Conservation (phyloP, 2,329 filamentous ascomycete species). For the Furcasterigmium furcatum region DNA sequence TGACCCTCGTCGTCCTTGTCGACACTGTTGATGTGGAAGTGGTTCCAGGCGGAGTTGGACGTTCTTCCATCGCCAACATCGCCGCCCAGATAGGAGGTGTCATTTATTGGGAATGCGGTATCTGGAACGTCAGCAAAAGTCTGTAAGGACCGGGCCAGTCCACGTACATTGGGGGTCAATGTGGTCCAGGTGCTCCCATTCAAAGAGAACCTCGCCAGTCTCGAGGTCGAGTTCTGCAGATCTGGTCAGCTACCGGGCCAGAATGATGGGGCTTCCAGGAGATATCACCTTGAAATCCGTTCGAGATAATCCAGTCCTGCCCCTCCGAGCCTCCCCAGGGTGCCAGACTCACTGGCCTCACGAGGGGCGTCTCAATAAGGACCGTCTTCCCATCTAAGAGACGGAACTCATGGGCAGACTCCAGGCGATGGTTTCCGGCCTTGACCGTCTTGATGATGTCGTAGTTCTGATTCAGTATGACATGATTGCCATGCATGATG, state of each 20-base stretch:
- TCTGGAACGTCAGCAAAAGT: background rate
- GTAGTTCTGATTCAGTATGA: conserved; percentile 22
- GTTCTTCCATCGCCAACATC: conserved; percentile 14
- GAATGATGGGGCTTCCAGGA: conserved; percentile 22
- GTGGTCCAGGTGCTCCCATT: conserved; percentile 31
- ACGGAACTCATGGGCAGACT: conserved; percentile 33
- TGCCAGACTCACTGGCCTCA: background rate
- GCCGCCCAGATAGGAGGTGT: conserved; percentile 1
- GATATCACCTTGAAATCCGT: conserved; percentile 19
- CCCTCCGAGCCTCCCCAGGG: conserved; percentile 16
- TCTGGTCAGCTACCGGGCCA: conserved; percentile 11
- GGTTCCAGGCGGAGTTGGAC: conserved; percentile 41
- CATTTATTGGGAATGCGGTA: conserved; percentile 7
- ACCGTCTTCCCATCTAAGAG: conserved; percentile 35
- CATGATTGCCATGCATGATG: conserved; percentile 11
- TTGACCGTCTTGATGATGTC: conserved; percentile 19
- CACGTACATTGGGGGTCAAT: conserved; percentile 8
- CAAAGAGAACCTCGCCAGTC: conserved; percentile 44
- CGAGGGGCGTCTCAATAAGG: conserved; percentile 22
- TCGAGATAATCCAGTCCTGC: conserved; percentile 24
- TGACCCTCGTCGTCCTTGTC: conserved; percentile 47
- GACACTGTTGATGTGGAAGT: conserved; percentile 54
- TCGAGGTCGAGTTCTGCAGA: conserved; percentile 46
- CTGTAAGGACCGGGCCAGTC: background rate
- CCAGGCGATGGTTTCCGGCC: conserved; percentile 15